phyloP scores from a whole-genome alignment of 2,329 filamentous ascomycete genomes.

The Penicillium sp. region DNA sequence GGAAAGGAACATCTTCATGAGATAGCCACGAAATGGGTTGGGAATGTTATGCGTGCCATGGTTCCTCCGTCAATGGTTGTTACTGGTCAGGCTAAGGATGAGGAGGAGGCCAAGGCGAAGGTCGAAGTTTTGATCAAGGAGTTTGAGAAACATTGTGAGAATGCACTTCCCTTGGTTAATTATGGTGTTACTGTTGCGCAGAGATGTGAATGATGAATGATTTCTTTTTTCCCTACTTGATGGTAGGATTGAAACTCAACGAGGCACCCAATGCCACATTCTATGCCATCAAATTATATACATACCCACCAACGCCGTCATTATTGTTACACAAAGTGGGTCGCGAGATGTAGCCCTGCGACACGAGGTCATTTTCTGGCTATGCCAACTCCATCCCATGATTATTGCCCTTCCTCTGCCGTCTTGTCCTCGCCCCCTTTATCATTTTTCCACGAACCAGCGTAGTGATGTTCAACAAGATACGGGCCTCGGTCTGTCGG shows the following conservation, averaged over 20 bases:
- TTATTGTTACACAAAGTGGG: neutral
- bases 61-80: slow-evolving; percentile 14
- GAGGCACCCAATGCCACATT: neutral
- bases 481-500: slow-evolving; percentile 10
- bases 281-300: neutral
- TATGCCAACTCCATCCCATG: neutral
- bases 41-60: slow-evolving; percentile 11
- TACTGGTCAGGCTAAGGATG: slow-evolving; percentile 5
- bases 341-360: neutral
- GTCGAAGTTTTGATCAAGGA: slow-evolving; percentile 12
- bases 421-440: slow-evolving; percentile 3
- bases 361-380: neutral
- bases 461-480: slow-evolving; percentile 16
- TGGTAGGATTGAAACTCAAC: neutral
- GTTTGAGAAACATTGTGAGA: slow-evolving; percentile 14
- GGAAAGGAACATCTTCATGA: slow-evolving; percentile 12
- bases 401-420: neutral
- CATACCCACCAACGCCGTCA: neutral
- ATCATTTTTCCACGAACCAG: slow-evolving; percentile 17
- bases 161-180: slow-evolving; percentile 15
- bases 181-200: slow-evolving; percentile 17
- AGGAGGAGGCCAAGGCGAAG: slow-evolving; percentile 3
- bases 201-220: slow-evolving; percentile 5
- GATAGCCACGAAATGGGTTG: slow-evolving; percentile 15
- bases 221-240: neutral